Evolutionary conservation across 441 rosid genomes (phyloP), one percentile per base, ranked within the genome.

Genomic region (Breynia disticha): DNA sequence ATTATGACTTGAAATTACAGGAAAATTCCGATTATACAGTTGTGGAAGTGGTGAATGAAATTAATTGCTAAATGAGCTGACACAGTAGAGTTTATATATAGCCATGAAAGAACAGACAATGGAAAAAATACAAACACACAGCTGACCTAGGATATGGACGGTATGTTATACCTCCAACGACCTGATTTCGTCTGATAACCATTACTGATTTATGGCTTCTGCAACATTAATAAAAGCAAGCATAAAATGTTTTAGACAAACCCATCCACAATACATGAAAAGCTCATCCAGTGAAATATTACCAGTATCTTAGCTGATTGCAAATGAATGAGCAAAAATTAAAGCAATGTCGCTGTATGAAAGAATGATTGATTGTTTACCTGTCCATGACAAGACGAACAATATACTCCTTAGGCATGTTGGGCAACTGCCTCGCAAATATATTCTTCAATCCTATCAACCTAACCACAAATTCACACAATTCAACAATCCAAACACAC

Each of bases 341-440:
- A 28, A n/a, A n/a, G n/a, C n/a, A n/a, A n/a, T n/a, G n/a, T n/a
- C n/a, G n/a, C n/a, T n/a, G n/a, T n/a, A n/a, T n/a, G n/a, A n/a
- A n/a, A n/a, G n/a, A n/a, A n/a, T n/a, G 56, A 56, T 9, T 28
- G 35, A 28, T 4, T 28, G 7, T n/a, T 51, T 71, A 94, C 99
- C 99, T 83, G 73, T 94, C 99, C 99, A 94, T 94, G 53, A 94
- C 78, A 72, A 90, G 99, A 17, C 97, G 97, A 60, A 94, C 99
- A 58, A 94, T 90, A 63, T 94, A 94, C 76, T 94, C 99, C 70
- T 85, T 94, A 3, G 99, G 99, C 99, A 94, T 94, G 70, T 94
- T 94, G 48, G 99, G 97, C 60, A 94, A 78, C 65, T 90, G 99
- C 74, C 87, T 83, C 53, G 95, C 86, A 83, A 94, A 90, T 66